A percentile compares a stretch with the other conserved stretches of the same genome.
Evolutionary conservation across 345 rosid genomes (phyloP).

Genomic region (Salix dunnii): DNA sequence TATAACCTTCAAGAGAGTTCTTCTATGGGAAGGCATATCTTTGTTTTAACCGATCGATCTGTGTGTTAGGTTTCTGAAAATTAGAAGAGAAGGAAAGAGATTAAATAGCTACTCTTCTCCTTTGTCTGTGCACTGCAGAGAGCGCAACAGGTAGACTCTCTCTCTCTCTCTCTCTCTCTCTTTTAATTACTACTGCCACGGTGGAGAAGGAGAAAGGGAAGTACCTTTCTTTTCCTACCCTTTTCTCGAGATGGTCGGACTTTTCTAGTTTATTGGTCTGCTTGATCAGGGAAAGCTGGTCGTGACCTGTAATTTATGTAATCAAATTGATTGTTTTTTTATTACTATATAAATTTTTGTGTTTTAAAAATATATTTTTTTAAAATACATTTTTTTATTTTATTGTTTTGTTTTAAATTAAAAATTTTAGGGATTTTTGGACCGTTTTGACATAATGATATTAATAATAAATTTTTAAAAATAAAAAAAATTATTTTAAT

Average conservation of each 20-base stretch:
- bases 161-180: neutral
- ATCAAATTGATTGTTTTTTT: neutral
- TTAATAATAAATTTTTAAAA: too few relatives aligned
- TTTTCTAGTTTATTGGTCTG: neutral
- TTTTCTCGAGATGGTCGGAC: neutral
- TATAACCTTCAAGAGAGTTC: conserved; percentile 33
- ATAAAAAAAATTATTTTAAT: too few relatives aligned
- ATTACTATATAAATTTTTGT: too few relatives aligned
- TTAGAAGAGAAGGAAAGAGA: neutral
- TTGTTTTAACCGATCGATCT: neutral
- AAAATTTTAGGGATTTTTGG: too few relatives aligned
- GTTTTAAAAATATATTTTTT: too few relatives aligned
- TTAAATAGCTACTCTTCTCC: neutral
- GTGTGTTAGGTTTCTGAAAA: neutral
- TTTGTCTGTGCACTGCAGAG: neutral
- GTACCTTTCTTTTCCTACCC: too few relatives aligned
- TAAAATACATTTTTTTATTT: too few relatives aligned
- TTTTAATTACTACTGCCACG: neutral
- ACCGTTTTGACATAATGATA: too few relatives aligned
- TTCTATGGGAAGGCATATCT: conserved; percentile 28
- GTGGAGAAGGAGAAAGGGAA: neutral
- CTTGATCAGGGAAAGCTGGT: conserved; percentile 16
- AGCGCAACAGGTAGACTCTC: neutral
- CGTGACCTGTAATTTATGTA: conserved; percentile 21
- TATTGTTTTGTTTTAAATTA: too few relatives aligned